Base-by-base conservation (phyloP, 2,329 filamentous ascomycete species). In the Coniochaeta sp. region DNA sequence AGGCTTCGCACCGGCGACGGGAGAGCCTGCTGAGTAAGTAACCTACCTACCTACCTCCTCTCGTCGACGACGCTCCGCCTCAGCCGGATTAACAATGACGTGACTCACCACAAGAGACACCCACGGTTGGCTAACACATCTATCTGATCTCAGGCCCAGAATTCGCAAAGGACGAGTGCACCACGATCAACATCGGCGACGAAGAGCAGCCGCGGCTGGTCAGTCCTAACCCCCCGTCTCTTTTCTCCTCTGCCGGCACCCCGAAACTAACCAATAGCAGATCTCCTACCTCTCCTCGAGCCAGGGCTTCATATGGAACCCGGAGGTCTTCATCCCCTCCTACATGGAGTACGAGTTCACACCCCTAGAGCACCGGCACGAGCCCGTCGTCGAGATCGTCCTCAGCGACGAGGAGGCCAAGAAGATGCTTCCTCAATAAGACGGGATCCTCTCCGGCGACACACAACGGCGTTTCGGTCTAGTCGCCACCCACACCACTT, bases 271-370 rank as follows among this genome's bases (percentile, higher is more conserved):
- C 55, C 27, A n/a, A 24, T 47, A 51, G 50, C 58, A 90, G 86
- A 89, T 91, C 57, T 88, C 86, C 20, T 92, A 89, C 65, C 81
- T 91, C 49, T 85, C 87, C 55, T 86, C 85, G 6, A 87, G 83
- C 62, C 87, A 92, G 69, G 87, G 87, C 52, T 92, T 90, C 63
- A 82, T 85, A 55, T 92, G 87, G 87, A 91, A 91, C 67, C 87
- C 87, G 67, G 87, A 91, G 65, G 88, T 91, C 67, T 91, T 91
- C 70, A 78, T 91, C 1, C 87, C 87, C 1, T 89, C 86, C 7
- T 90, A 90, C 65, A 73, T 86, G 61, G 85, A 89, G 67, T 83
- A 80, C 72, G 85, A 89, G 59, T 87, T 87, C 64, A 78, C 83
- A 32, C 86, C 87, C 38, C 78, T 91, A 62, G 86, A 91, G 67